Conservation (phyloP, 2,329 filamentous ascomycete genomes). For the Colletotrichum endophyticum region DNA sequence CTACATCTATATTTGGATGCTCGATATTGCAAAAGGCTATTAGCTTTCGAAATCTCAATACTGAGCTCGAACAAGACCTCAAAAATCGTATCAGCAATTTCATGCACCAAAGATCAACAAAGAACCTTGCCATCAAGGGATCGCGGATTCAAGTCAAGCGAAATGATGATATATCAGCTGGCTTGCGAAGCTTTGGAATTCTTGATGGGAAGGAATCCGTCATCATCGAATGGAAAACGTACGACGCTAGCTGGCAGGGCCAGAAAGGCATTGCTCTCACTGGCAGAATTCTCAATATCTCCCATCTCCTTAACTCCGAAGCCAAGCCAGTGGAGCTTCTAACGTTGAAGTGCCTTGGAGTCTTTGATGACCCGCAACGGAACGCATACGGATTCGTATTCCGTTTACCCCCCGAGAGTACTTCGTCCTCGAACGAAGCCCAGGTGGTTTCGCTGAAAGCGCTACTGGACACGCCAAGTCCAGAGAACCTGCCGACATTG, state of each 20-base stretch:
- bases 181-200: not conserved
- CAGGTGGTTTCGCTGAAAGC: not conserved
- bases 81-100: not conserved
- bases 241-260: not conserved
- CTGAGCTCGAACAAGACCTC: not conserved
- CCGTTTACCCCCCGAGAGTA: not conserved
- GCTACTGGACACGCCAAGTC: not conserved
- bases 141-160: not conserved
- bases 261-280: not conserved
- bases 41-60: not conserved
- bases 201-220: not conserved
- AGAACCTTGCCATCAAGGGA: not conserved
- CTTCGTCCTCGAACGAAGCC: not conserved
- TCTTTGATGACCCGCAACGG: not conserved
- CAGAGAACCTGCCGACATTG: not conserved
- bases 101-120: not conserved
- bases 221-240: not conserved
- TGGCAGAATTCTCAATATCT: not conserved
- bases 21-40: not conserved
- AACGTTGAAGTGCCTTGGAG: not conserved
- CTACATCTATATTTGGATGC: accelerated
- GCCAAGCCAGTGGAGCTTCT: not conserved
- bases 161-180: not conserved
- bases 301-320: not conserved
- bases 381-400: not conserved